Evolutionary conservation across 768 basidiomycete species (phyloP).

Genomic region (Rhodocollybia butyracea): DNA sequence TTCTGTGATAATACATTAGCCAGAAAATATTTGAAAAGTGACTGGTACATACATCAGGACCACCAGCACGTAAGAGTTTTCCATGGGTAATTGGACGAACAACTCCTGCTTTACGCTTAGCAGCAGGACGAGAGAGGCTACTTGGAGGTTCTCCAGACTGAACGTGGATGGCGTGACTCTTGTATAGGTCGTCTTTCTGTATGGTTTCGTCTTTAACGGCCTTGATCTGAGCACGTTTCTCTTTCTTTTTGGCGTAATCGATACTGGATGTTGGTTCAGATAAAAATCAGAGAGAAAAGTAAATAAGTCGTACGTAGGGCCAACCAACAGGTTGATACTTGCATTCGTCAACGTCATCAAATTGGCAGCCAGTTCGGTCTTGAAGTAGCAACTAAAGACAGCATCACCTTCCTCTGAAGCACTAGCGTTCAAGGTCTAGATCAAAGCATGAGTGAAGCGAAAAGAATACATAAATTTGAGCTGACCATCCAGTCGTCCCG

Average conservation of each 20-base stretch:
- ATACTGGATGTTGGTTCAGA: conserved; percentile 44
- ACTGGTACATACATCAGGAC: conserved; percentile 46
- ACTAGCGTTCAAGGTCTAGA: conserved; percentile 72
- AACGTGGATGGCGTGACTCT: conserved; percentile 89
- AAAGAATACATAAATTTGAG: not conserved
- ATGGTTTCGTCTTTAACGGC: conserved; percentile 88
- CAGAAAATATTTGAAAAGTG: not conserved
- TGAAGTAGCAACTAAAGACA: conserved; percentile 86
- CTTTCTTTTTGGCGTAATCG: conserved; percentile 95
- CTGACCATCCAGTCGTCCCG: conserved; percentile 94
- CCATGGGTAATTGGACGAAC: conserved; percentile 84
- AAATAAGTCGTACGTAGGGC: conserved; percentile 62
- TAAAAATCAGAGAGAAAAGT: conserved; percentile 1
- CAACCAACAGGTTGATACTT: conserved; percentile 67
- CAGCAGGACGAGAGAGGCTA: conserved; percentile 80
- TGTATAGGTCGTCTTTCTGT: conserved; percentile 78
- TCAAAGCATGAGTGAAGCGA: conserved; percentile 1
- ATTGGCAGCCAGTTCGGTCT: conserved; percentile 88
- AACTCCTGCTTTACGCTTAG: conserved; percentile 84
- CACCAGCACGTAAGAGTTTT: conserved; percentile 73
- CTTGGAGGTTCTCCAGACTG: conserved; percentile 81
- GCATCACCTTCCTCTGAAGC: conserved; percentile 93
- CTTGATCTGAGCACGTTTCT: conserved; percentile 85
- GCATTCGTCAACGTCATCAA: conserved; percentile 80
- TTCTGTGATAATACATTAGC: conserved; percentile 32